Percentiles rank a stretch among this genome's conserved stretches.
Evolutionary conservation across 116 monocot species (phyloP).

Genomic region (Thalassia testudinum): DNA sequence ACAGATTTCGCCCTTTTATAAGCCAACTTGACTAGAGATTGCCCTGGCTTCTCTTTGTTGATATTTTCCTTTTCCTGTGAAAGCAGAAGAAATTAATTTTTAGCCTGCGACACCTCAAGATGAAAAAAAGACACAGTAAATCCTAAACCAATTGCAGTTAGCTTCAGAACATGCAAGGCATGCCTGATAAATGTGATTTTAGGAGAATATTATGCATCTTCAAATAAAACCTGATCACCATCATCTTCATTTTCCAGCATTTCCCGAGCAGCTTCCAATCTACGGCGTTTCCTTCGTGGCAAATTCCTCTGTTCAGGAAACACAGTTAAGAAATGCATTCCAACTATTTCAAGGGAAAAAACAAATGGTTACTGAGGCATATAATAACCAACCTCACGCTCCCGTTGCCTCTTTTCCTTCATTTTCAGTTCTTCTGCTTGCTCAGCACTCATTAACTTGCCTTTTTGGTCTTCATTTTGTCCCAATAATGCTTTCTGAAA

Average conservation of each 20-base stretch:
- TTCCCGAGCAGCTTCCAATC: constrained; percentile 70
- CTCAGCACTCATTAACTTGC: constrained; percentile 53
- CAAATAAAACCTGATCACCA: constrained; percentile 37
- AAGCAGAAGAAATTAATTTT: too few species aligned
- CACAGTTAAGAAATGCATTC: background rate
- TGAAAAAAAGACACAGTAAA: too few species aligned
- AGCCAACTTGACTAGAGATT: constrained; percentile 60
- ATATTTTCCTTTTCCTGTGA: constrained; percentile 28
- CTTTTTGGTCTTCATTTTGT: constrained; percentile 20
- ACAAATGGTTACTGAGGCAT: background rate
- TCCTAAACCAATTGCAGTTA: too few species aligned
- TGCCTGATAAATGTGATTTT: too few species aligned
- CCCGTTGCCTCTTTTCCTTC: constrained; percentile 79
- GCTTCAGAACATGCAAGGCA: too few species aligned
- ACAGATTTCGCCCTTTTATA: constrained; percentile 71
- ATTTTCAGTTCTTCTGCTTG: constrained; percentile 63
- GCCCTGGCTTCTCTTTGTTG: constrained; percentile 39
- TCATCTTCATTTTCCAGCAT: constrained; percentile 57
- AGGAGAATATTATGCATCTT: too few species aligned
- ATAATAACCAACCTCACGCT: constrained; percentile 48
- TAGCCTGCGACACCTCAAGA: too few species aligned
- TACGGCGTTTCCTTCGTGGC: constrained; percentile 79
- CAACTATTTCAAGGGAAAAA: too few species aligned
- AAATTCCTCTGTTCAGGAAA: constrained; percentile 49
- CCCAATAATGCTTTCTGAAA: constrained; percentile 17